Conservation (phyloP, 257 asterid genomes). For the Capsicum rhomboideum region DNA sequence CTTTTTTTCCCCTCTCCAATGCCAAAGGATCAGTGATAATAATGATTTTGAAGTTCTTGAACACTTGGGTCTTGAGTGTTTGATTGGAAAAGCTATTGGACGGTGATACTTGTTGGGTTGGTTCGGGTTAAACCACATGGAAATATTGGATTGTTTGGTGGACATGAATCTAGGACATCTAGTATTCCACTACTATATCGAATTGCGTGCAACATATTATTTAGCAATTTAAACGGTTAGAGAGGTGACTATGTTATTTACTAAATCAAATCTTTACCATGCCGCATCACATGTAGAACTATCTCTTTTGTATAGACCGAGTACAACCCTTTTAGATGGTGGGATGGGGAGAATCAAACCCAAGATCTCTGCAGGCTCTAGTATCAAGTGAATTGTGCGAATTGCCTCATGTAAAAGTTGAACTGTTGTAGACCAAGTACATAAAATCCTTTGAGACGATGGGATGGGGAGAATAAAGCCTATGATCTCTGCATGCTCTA, state of each 20-base stretch:
- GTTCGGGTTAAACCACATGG: background rate
- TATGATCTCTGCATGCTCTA: background rate
- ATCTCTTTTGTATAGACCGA: background rate
- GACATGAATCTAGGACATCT: background rate
- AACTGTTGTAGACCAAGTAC: background rate
- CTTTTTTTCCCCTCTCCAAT: too few species aligned
- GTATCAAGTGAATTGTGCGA: background rate
- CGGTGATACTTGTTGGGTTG: background rate
- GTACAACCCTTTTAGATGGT: background rate
- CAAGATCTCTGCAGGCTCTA: background rate
- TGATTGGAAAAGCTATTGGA: too few species aligned
- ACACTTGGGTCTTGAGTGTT: too few species aligned
- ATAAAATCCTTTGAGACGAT: background rate
- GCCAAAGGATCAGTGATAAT: too few species aligned
- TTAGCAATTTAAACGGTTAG: background rate
- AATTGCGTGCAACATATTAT: background rate
- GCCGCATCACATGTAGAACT: background rate
- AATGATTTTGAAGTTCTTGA: too few species aligned
- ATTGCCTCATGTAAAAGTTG: background rate
- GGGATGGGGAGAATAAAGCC: background rate
- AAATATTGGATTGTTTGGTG: background rate
- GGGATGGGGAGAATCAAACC: background rate
- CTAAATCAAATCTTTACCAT: background rate
- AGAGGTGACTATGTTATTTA: background rate
- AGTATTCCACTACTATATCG: background rate